Base-by-base conservation (phyloP, 1,284 basidiomycete species). In the Entoloma clypeatum region DNA sequence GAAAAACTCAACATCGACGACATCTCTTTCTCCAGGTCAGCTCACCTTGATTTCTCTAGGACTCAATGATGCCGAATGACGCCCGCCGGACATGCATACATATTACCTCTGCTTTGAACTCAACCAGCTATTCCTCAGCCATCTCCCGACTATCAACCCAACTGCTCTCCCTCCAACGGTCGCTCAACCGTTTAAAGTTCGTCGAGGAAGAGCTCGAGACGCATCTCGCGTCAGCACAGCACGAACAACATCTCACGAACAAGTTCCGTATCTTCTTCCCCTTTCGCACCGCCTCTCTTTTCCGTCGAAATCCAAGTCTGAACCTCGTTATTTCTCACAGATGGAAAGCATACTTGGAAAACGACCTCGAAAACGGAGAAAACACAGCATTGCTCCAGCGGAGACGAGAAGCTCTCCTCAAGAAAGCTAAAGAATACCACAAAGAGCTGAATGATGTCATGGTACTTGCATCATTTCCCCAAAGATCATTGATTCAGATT, bases 361-460 rank as follows among this genome's bases (percentile, higher is more conserved):
- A 45, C 57, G 19, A 45, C 43, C 1, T 31, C 70, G 3, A 52
- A 55, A 9, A 47, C 55, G 7, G 55, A 4, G 62, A 65, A 22
- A 60, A 48, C 11, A 43, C 60, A 2, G 47, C 56, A 1, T 56
- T 51, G 7, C 43, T 71, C 1, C 65, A 69, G 37, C 57, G 65
- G 29, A 59, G 62, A 3, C 67, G 65, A 45, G 64, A 68, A 11
- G 58, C 58, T 7, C 46, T 72, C 11, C 44, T 62, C 1, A 60
- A 62, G 17, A 74, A 70, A 44, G 70, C 69, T 0, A 72, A 68
- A 43, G 71, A 73, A 48, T 68, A 70, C 44, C 64, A 68, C 47
- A 58, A 58, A 34, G 62, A 68, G 32, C 57, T 72, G 2, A 65
- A 66, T 22, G 33, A 45, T 9, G 32, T 68, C 3, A 52, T 55